These are phyloP conservation scores for Penicillium sp. DNA, from an alignment of 2,329 filamentous ascomycete species.

Conservation along the genomic window DNA sequence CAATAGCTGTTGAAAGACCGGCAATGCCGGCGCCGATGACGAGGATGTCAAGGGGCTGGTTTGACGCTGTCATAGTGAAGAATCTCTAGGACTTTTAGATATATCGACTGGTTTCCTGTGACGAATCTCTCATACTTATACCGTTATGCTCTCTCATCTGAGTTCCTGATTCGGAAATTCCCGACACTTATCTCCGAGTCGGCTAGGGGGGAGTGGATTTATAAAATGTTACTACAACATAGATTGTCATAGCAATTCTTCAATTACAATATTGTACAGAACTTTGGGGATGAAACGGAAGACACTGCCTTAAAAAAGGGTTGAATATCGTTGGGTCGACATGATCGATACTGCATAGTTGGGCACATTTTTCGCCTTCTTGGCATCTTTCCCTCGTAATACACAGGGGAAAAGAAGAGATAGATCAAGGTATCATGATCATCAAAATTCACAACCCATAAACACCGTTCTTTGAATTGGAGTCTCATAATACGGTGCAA, in stretches of 20 bases:
- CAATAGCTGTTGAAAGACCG: conserved; percentile 34
- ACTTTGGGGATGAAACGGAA: background rate
- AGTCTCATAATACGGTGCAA: conserved; percentile 56
- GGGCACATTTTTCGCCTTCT: background rate
- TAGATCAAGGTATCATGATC: background rate
- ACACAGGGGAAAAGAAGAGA: background rate
- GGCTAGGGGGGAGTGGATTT: background rate
- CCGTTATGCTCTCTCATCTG: background rate
- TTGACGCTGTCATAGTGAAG: background rate
- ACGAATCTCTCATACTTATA: background rate
- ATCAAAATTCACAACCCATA: conserved; percentile 35
- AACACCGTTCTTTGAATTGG: conserved; percentile 55
- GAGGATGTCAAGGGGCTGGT: conserved; percentile 17
- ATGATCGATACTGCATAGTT: background rate
- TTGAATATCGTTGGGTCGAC: background rate
- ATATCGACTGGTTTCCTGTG: background rate
- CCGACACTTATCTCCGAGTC: background rate
- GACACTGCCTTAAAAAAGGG: no score
- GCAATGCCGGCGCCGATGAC: conserved; percentile 37
- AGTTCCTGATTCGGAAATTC: background rate
- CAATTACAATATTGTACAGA: no score
- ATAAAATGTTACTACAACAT: background rate
- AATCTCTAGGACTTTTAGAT: background rate
- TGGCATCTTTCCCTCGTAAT: background rate
- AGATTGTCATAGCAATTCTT: background rate